These are phyloP conservation scores for Talaromyces sp. DNA, from an alignment of 2,329 filamentous ascomycete species.

Conservation along the genomic window DNA sequence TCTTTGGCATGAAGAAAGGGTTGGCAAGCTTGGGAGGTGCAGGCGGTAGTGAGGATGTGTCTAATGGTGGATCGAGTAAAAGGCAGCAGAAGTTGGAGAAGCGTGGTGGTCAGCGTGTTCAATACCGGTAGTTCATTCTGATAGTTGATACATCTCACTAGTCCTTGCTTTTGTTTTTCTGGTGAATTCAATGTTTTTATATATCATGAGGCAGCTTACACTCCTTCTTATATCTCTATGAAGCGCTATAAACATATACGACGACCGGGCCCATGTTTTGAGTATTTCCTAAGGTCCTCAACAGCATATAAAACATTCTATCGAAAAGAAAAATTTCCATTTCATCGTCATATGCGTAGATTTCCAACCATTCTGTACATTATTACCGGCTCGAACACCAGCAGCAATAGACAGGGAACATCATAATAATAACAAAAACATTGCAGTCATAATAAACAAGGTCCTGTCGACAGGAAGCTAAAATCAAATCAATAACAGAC, in stretches of 20 bases:
- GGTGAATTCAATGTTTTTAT: background rate
- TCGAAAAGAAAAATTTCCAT: background rate
- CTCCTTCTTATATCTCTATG: background rate
- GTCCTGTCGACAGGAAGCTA: background rate
- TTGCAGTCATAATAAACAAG: constrained; percentile 7
- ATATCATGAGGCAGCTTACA: background rate
- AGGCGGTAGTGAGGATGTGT: constrained; percentile 16
- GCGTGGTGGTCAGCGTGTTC: constrained; percentile 42
- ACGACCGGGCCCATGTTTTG: background rate
- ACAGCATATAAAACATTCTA: background rate
- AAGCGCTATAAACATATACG: background rate
- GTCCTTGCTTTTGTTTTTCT: too few species aligned
- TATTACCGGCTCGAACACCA: background rate
- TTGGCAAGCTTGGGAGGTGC: constrained; percentile 39
- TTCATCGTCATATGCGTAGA: background rate
- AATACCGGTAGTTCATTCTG: constrained; percentile 35
- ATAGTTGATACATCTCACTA: too few species aligned
- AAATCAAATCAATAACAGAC: constrained; percentile 3
- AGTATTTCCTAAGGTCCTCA: background rate
- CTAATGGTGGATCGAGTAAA: constrained; percentile 35
- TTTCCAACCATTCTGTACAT: constrained; percentile 3
- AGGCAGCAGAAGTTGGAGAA: constrained; percentile 52
- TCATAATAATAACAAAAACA: background rate
- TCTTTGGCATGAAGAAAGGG: constrained; percentile 44
- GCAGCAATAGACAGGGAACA: background rate